phyloP scores from a whole-genome alignment of 164 flowering plant species.

The Macadamia integrifolia region DNA sequence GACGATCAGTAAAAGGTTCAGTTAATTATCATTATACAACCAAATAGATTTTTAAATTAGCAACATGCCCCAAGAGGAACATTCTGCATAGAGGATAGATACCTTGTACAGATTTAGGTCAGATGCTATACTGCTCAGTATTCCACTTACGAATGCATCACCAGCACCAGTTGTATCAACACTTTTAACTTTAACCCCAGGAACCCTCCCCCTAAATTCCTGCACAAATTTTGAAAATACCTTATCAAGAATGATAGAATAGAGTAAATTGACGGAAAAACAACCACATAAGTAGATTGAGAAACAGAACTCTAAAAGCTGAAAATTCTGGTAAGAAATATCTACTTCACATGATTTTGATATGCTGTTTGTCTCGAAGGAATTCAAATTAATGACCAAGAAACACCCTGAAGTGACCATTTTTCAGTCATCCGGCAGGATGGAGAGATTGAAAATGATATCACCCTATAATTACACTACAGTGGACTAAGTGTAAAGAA shows the following conservation, averaged over 20 bases:
- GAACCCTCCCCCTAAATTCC: slow-evolving; percentile 71
- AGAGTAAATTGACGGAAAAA: neutral
- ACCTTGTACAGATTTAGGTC: slow-evolving; percentile 57
- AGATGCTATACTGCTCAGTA: slow-evolving; percentile 54
- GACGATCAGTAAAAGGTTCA: no score
- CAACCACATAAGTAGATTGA: neutral
- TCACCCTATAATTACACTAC: no score
- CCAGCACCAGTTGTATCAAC: slow-evolving; percentile 97
- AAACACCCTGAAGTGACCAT: no score
- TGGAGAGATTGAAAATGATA: no score
- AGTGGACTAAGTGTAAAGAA: no score
- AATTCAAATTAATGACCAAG: neutral
- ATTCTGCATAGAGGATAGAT: neutral
- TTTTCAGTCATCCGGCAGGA: no score
- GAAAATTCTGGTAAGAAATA: neutral
- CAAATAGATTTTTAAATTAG: no score
- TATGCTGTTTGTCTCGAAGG: neutral
- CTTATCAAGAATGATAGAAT: neutral
- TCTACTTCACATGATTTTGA: neutral
- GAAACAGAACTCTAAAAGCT: neutral
- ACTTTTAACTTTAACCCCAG: slow-evolving; percentile 55
- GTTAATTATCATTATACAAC: no score
- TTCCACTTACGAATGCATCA: slow-evolving; percentile 84
- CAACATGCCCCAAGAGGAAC: no score
- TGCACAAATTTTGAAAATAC: slow-evolving; percentile 17